Percentiles rank a stretch among this genome's conserved stretches.
These are phyloP conservation scores for Colletotrichum higginsianum DNA, from an alignment of 2,329 filamentous ascomycete species.

Conservation along the genomic window DNA sequence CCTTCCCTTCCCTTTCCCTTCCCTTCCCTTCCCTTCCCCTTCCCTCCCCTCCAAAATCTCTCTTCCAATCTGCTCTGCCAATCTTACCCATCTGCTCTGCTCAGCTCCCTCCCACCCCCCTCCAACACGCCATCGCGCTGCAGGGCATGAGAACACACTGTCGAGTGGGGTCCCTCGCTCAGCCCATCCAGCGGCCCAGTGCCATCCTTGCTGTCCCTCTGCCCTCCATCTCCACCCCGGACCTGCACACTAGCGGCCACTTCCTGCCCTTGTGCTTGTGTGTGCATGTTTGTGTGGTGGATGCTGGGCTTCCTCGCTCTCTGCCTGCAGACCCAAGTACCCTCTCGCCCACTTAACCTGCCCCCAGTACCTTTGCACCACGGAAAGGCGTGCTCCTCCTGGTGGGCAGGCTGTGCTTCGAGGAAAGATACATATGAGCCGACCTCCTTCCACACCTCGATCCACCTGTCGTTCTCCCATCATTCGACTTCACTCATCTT, in stretches of 20 bases:
- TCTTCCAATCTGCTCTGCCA: constrained; percentile 14
- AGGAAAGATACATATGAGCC: constrained; percentile 45
- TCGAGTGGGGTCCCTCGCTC: constrained; percentile 36
- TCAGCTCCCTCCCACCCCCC: neutral
- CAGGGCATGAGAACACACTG: constrained; percentile 36
- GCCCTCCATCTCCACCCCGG: constrained; percentile 37
- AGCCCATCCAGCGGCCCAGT: constrained; percentile 37
- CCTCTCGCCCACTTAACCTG: neutral
- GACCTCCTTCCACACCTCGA: constrained; percentile 43
- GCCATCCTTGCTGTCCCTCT: constrained; percentile 37
- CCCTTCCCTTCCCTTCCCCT: neutral
- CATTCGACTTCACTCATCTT: constrained; percentile 44
- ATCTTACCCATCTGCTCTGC: constrained; percentile 18
- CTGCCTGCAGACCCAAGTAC: constrained; percentile 20
- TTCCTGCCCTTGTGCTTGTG: constrained; percentile 39
- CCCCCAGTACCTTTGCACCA: constrained; percentile 26
- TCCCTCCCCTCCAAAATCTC: constrained; percentile 7
- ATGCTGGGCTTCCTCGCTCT: constrained; percentile 16
- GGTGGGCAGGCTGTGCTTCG: constrained; percentile 43
- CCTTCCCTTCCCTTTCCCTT: neutral
- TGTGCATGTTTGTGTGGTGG: constrained; percentile 33
- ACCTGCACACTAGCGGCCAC: constrained; percentile 35
- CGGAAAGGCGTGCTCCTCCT: constrained; percentile 32
- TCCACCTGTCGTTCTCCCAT: constrained; percentile 36
- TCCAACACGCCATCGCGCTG: constrained; percentile 37